Conservation (phyloP, 805 yeast genomes). For the Cyberlindnera samutprakarnensis region DNA sequence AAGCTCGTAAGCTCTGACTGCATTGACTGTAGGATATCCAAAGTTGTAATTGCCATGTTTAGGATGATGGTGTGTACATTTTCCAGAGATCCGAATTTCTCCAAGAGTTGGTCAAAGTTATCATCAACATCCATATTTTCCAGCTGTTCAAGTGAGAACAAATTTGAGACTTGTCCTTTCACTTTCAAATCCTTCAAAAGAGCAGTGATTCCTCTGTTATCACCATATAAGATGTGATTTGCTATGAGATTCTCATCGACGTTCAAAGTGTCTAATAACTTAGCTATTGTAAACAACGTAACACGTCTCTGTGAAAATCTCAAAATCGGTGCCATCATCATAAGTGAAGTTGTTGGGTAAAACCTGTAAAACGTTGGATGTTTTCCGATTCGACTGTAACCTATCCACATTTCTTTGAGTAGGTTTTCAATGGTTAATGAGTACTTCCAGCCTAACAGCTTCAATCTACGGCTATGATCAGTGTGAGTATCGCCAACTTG, state of each 20-base stretch:
- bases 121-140: constrained; percentile 10
- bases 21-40: constrained; percentile 7
- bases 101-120: constrained; percentile 2
- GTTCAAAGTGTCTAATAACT: constrained; percentile 6
- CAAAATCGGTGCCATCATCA: constrained; percentile 11
- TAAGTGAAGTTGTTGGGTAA: constrained; percentile 6
- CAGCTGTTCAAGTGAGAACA: constrained; percentile 5
- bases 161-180: constrained; percentile 3
- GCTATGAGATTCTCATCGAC: constrained; percentile 10
- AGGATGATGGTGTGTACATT: constrained; percentile 7
- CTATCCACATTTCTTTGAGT: constrained; percentile 11
- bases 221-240: constrained; percentile 9
- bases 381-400: constrained; percentile 5
- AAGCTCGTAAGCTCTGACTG: constrained; percentile 6
- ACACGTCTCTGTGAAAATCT: constrained; percentile 14
- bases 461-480: constrained; percentile 1
- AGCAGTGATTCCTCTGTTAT: constrained; percentile 2
- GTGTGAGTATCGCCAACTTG: constrained; percentile 8
- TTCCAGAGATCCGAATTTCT: constrained; percentile 6
- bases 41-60: constrained; percentile 6
- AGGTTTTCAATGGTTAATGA: constrained; percentile 7
- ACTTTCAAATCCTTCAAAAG: constrained; percentile 2
- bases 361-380: constrained; percentile 8
- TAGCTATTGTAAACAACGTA: constrained; percentile 6
- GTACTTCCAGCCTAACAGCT: constrained; percentile 11